Percentiles rank a stretch among this genome's conserved stretches.
Evolutionary conservation across 1,284 basidiomycete species (phyloP).

Genomic region (Trametes versicolor): DNA sequence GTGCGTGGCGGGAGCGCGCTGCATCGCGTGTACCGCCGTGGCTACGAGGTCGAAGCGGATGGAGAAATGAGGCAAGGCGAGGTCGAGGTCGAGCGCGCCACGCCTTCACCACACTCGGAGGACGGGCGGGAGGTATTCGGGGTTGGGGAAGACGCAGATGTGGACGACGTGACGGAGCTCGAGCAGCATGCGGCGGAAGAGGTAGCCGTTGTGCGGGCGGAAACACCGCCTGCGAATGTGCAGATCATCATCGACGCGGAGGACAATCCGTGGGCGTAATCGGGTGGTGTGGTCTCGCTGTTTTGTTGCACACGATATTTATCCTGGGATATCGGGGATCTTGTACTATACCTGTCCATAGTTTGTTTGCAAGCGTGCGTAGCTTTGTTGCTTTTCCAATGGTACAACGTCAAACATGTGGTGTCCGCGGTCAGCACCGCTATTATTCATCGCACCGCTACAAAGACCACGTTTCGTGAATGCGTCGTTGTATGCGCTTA

Average conservation of each 20-base stretch:
- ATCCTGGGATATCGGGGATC: neutral
- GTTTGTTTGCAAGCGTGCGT: neutral
- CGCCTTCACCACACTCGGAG: conserved; percentile 25
- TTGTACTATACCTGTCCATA: neutral
- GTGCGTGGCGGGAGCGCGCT: conserved; percentile 49
- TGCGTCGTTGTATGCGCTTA: too few species aligned
- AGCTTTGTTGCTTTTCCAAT: conserved; percentile 7
- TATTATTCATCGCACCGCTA: too few species aligned
- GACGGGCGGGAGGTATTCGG: conserved; percentile 37
- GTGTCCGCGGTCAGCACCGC: too few species aligned
- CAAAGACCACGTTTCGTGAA: too few species aligned
- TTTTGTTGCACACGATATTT: conserved; percentile 3
- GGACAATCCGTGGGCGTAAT: conserved; percentile 65
- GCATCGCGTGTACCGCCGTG: conserved; percentile 63
- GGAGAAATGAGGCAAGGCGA: conserved; percentile 50
- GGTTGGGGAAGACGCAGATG: conserved; percentile 37
- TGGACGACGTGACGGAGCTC: conserved; percentile 43
- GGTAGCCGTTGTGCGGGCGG: conserved; percentile 40
- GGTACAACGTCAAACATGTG: neutral
- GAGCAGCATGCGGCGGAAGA: conserved; percentile 41
- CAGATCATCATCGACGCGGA: conserved; percentile 47
- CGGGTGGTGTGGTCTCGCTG: neutral
- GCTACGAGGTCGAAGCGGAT: conserved; percentile 56
- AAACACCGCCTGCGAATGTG: conserved; percentile 58
- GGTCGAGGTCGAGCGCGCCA: conserved; percentile 49